Evolutionary conservation across 1,284 basidiomycete genomes (phyloP), one percentile per base, ranked within the genome.

Genomic region (Tremellales sp.): DNA sequence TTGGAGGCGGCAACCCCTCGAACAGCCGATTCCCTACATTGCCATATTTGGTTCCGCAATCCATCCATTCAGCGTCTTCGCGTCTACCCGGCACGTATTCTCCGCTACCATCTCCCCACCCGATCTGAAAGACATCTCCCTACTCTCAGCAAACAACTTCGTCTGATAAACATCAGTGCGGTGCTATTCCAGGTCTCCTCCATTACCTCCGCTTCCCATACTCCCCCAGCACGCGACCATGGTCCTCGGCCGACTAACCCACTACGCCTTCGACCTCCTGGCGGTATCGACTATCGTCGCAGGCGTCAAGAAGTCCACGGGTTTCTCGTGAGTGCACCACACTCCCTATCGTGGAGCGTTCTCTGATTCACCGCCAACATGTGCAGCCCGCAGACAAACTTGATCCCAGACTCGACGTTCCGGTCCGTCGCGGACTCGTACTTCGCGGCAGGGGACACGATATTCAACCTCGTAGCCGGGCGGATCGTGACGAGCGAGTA

Each of bases 221-320:
- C 34, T 18, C 34, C n/a, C 39, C 16, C 28, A 38, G 28, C 32
- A 9, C 29, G 16, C 8, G 13, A 35, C 36, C 40, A 88, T 87
- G 85, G 82, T 78, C 42, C 74, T 95, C 34, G 92, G 90, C 60
- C 81, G 83, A 71, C 73, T 97, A 21, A 70, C 85, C 33, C 93
- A 97, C 74, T 91, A 87, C 64, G 80, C 84, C 34, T 73, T 87
- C 45, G 94, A 97, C 67, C 87, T 86, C 21, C 79, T 90, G 45
- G 78, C 97, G 36, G 57, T 97, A 44, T 92, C 90, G 14, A 89
- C 93, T 9, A 79, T 97, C 9, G 74, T 94, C 19, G 93, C 93
- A 28, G 94, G 94, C 28, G 84, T 98, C 58, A 86, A 86, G 73
- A 83, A 88, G 56, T 85, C 90, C 25, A 92, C 85, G 50, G 91